phyloP scores from a whole-genome alignment of 345 rosid genomes.

The Salix koriyanagi region DNA sequence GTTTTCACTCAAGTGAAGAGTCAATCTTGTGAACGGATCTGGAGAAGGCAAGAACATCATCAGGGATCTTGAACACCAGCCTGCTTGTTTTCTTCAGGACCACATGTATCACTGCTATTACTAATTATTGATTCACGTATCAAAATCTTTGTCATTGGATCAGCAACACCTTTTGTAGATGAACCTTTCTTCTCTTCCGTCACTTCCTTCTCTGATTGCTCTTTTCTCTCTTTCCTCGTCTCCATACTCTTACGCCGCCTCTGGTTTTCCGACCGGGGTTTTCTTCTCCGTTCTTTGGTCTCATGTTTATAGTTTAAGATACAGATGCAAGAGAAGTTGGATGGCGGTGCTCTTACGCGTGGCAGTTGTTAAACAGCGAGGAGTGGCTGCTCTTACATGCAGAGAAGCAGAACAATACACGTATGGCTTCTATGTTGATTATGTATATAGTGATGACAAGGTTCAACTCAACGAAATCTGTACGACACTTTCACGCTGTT shows the following conservation, averaged over 20 bases:
- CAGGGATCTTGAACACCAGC: conserved; percentile 11
- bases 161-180: neutral
- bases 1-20: conserved; percentile 32
- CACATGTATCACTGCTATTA: neutral
- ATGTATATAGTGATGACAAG: no score
- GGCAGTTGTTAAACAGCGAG: neutral
- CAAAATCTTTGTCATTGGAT: neutral
- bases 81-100: neutral
- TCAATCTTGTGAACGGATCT: conserved; percentile 31
- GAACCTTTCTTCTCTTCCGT: neutral
- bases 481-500: no score
- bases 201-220: neutral
- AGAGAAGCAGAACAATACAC: neutral
- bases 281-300: neutral
- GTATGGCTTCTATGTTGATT: neutral
- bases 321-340: neutral
- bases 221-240: neutral
- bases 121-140: neutral
- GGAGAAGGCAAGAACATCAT: conserved; percentile 32
- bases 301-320: no score
- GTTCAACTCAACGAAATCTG: no score
- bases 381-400: neutral
- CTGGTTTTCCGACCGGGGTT: neutral
- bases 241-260: neutral
- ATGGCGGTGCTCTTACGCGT: neutral